Evolutionary conservation across 768 basidiomycete genomes (phyloP).

Genomic region (Tylopilus rubrobrunneus): DNA sequence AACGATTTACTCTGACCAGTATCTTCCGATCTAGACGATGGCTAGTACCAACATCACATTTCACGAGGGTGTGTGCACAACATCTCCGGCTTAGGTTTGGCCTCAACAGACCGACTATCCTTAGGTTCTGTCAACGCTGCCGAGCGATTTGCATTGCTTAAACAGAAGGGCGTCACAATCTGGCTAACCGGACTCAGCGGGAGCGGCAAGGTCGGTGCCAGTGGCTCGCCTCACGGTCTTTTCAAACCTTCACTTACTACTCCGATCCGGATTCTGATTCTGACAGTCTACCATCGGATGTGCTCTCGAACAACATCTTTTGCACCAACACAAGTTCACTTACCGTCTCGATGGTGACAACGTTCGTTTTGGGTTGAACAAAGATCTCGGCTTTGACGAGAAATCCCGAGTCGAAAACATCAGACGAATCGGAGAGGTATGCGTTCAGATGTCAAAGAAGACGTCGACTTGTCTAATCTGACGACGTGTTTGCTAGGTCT

Average conservation of each 20-base stretch:
- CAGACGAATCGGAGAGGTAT: constrained; percentile 91
- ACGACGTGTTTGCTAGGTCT: constrained; percentile 54
- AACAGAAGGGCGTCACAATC: constrained; percentile 85
- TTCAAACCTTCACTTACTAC: background rate
- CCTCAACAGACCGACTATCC: constrained; percentile 1
- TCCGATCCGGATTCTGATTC: background rate
- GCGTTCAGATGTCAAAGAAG: constrained; percentile 5
- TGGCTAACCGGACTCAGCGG: constrained; percentile 97
- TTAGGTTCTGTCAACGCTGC: constrained; percentile 65
- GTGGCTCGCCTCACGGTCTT: background rate
- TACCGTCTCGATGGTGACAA: constrained; percentile 98
- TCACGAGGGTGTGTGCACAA: constrained; percentile 50
- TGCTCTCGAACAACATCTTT: constrained; percentile 91
- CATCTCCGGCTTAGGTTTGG: background rate
- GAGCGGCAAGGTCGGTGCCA: constrained; percentile 74
- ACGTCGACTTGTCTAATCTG: constrained; percentile 10
- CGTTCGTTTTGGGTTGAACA: constrained; percentile 93
- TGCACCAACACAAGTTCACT: constrained; percentile 79
- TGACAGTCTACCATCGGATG: constrained; percentile 92
- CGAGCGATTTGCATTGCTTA: constrained; percentile 65
- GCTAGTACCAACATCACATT: constrained; percentile 56
- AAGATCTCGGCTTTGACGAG: constrained; percentile 92
- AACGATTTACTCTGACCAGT: background rate
- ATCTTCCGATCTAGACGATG: constrained; percentile 20
- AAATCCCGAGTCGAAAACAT: constrained; percentile 94